phyloP scores from a whole-genome alignment of 768 basidiomycete genomes.

The Botryobasidium botryosum region DNA sequence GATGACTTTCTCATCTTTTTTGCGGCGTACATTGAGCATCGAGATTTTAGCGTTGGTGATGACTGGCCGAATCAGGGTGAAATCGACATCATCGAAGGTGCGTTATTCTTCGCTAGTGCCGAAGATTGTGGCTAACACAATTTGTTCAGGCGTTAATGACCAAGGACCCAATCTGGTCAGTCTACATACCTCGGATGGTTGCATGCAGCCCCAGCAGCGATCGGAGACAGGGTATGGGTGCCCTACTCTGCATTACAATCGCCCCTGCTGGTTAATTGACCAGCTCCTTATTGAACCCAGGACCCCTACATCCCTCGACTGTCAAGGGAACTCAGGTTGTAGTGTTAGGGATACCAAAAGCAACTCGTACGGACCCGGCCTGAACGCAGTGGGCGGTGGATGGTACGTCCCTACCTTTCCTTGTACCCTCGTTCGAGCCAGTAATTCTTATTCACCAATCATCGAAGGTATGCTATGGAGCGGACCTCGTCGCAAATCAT shows the following conservation, averaged over 20 bases:
- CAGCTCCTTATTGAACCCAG: not conserved
- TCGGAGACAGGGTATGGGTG: not conserved
- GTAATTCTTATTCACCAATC: too few relatives aligned
- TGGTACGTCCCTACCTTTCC: too few relatives aligned
- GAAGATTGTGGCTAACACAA: not conserved
- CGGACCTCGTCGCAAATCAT: not conserved
- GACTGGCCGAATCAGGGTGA: not conserved
- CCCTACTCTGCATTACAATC: not conserved
- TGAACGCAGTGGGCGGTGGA: not conserved
- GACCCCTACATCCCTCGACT: too few relatives aligned
- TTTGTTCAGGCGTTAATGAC: conserved; percentile 1
- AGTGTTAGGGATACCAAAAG: not conserved
- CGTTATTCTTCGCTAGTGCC: not conserved
- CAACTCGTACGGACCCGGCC: not conserved
- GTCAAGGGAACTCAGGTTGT: conserved; percentile 2
- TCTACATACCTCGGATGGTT: not conserved
- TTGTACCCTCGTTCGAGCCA: too few relatives aligned
- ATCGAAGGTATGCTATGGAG: conserved; percentile 5
- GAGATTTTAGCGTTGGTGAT: not conserved
- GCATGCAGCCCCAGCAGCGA: not conserved
- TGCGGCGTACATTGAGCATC: not conserved
- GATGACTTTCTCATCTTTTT: not conserved
- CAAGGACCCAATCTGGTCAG: not conserved
- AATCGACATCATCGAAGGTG: conserved; percentile 7
- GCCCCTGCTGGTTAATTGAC: not conserved